phyloP scores from a whole-genome alignment of 2,329 filamentous ascomycete species.

The Bretziella fagacearum region DNA sequence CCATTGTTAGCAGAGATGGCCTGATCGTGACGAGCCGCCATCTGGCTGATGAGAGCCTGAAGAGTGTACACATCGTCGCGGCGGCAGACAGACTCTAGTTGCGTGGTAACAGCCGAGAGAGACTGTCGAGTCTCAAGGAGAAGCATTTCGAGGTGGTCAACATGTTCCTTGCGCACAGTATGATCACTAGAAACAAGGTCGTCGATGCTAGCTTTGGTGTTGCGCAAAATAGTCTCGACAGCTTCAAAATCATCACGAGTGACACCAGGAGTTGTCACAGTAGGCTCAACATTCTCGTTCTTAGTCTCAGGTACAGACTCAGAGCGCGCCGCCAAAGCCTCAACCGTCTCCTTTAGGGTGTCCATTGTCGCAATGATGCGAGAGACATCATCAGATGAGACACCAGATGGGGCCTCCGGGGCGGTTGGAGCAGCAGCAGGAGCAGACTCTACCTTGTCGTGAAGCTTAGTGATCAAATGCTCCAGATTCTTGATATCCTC shows the following conservation, averaged over 20 bases:
- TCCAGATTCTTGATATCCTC: constrained; percentile 78
- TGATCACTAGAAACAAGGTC: constrained; percentile 60
- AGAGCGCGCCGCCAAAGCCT: constrained; percentile 25
- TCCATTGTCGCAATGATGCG: constrained; percentile 36
- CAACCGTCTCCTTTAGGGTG: constrained; percentile 31
- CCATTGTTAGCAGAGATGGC: constrained; percentile 33
- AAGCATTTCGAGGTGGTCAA: constrained; percentile 46
- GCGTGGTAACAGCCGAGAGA: constrained; percentile 46
- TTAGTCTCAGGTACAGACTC: constrained; percentile 16
- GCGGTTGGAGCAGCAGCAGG: constrained; percentile 29
- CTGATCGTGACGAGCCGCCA: constrained; percentile 61
- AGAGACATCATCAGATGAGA: constrained; percentile 14
- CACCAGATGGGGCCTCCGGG: not conserved
- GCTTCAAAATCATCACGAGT: constrained; percentile 64
- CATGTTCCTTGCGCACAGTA: constrained; percentile 46
- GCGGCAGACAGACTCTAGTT: constrained; percentile 52
- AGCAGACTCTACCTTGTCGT: constrained; percentile 55
- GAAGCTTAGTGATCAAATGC: constrained; percentile 61
- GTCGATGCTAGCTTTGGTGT: constrained; percentile 76
- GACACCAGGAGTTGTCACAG: constrained; percentile 17
- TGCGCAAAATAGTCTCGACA: constrained; percentile 77
- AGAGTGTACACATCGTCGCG: constrained; percentile 66
- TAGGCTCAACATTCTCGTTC: constrained; percentile 21
- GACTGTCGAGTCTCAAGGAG: constrained; percentile 61
- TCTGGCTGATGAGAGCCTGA: constrained; percentile 61